Base-by-base conservation (phyloP, 2,329 filamentous ascomycete genomes). In the Stenocarpella maydis region DNA sequence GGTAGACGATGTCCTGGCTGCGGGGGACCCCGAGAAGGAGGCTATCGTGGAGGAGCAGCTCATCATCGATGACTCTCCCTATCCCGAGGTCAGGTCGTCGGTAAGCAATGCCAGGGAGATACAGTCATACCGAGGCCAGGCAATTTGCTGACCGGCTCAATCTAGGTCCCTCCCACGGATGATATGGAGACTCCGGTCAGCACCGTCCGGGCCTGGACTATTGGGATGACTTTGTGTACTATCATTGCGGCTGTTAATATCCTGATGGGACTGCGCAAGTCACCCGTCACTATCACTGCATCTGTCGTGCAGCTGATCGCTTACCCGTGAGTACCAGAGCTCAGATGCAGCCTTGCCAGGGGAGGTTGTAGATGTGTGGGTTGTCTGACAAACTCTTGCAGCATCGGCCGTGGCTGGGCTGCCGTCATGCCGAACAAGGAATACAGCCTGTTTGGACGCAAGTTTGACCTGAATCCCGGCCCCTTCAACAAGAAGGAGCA, bases 401-500 rank as follows among this genome's bases (percentile, higher is more conserved):
- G 63, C 1, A 65, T 65, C 10, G 63, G 24, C 26, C 24, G 63
- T 6, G 63, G 47, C n/a, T 65, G 63, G 63, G 45, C 49, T 31
- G 37, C 24, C 4, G 49, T 67, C 21, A 55, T 67, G 52, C 65
- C 65, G 2, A 58, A 61, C 24, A 72, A 50, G 39, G 65, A 67
- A 28, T 60, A 71, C 24, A 76, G 74, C 69, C 72, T 76, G 3
- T 53, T 73, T n/a, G 72, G 70, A 39, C 50, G 26, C 53, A 47
- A 39, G 28, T 78, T 74, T 74, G 74, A 74, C 10, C 68, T 76
- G 9, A 78, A 78, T 39, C 74, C 78, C 3, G 72, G 75, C 12
- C 77, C 77, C 3, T 78, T 78, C 64, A 78, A 76, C 65, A 74
- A 75, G 65, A 79, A 79, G 67, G 78, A 79, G 70, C 77, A 79